These are phyloP conservation scores for Claviceps arundinis DNA, from an alignment of 2,329 filamentous ascomycete species.

Conservation along the genomic window DNA sequence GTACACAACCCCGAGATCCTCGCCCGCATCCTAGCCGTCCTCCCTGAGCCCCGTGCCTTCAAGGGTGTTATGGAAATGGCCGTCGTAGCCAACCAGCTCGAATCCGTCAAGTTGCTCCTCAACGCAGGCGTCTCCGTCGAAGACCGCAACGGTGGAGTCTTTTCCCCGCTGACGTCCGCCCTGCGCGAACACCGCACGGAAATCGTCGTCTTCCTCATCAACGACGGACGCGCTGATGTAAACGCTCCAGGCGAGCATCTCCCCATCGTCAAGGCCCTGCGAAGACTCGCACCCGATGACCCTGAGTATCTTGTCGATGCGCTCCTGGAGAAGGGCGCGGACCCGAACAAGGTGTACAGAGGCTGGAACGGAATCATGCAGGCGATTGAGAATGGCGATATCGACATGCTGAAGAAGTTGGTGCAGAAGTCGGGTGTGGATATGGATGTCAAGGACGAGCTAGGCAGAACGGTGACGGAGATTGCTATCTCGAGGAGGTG, in stretches of 20 bases:
- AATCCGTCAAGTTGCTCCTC: conserved; percentile 52
- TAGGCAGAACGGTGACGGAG: conserved; percentile 39
- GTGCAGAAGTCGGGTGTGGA: conserved; percentile 36
- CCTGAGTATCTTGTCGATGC: conserved; percentile 44
- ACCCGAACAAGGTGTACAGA: conserved; percentile 54
- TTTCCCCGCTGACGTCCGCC: conserved; percentile 54
- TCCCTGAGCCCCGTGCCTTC: conserved; percentile 46
- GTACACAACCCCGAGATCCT: conserved; percentile 48
- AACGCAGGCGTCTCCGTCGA: conserved; percentile 53
- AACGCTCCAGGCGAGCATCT: conserved; percentile 59
- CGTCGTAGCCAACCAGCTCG: conserved; percentile 51
- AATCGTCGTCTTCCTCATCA: conserved; percentile 48
- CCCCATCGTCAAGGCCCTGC: conserved; percentile 56
- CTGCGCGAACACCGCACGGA: conserved; percentile 49
- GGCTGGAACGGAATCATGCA: conserved; percentile 55
- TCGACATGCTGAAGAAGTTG: conserved; percentile 37
- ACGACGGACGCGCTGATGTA: conserved; percentile 48
- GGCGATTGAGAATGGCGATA: conserved; percentile 50
- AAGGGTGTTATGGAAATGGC: conserved; percentile 57
- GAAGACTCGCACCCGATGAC: conserved; percentile 41
- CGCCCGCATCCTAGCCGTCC: conserved; percentile 40
- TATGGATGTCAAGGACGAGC: conserved; percentile 38
- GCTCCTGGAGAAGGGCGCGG: conserved; percentile 48
- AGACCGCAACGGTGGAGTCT: conserved; percentile 60
- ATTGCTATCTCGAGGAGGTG: conserved; percentile 45